phyloP scores from a whole-genome alignment of 331 rosid genomes.

The Dryas integrifolia region DNA sequence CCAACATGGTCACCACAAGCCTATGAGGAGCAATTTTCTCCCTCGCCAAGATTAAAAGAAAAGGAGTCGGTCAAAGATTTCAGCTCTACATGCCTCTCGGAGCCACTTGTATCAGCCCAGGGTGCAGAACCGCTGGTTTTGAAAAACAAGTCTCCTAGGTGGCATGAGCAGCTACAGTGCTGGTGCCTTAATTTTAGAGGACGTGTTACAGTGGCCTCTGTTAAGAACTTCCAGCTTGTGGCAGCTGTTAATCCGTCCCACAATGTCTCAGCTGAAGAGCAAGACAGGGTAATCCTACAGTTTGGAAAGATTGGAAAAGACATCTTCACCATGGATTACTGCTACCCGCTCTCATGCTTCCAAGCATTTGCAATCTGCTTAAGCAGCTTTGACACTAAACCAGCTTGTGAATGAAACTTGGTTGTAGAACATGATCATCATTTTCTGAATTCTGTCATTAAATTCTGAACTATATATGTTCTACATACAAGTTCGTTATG shows the following conservation, averaged over 20 bases:
- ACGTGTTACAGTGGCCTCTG: constrained; percentile 84
- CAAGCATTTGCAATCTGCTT: constrained; percentile 76
- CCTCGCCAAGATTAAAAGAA: constrained; percentile 35
- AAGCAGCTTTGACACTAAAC: constrained; percentile 86
- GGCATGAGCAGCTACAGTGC: constrained; percentile 87
- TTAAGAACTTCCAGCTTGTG: constrained; percentile 77
- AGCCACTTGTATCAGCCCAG: constrained; percentile 19
- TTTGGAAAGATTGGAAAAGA: constrained; percentile 87
- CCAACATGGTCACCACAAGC: constrained; percentile 47
- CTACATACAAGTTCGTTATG: constrained; percentile 1
- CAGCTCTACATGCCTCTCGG: constrained; percentile 35
- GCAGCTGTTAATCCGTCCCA: constrained; percentile 62
- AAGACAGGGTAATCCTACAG: constrained; percentile 71
- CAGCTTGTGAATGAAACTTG: constrained; percentile 66
- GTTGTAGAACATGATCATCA: constrained; percentile 9
- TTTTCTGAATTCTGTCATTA: background rate
- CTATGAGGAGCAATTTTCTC: constrained; percentile 38
- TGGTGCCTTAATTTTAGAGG: constrained; percentile 90
- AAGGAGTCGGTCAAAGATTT: constrained; percentile 38
- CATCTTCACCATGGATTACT: constrained; percentile 77
- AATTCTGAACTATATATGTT: background rate
- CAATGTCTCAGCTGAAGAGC: constrained; percentile 61
- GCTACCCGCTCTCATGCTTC: constrained; percentile 76
- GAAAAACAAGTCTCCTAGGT: constrained; percentile 82
- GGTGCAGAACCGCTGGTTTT: constrained; percentile 55